Conservation (phyloP, 176 grass and related monocot species). For the Zoysia pacifica region DNA sequence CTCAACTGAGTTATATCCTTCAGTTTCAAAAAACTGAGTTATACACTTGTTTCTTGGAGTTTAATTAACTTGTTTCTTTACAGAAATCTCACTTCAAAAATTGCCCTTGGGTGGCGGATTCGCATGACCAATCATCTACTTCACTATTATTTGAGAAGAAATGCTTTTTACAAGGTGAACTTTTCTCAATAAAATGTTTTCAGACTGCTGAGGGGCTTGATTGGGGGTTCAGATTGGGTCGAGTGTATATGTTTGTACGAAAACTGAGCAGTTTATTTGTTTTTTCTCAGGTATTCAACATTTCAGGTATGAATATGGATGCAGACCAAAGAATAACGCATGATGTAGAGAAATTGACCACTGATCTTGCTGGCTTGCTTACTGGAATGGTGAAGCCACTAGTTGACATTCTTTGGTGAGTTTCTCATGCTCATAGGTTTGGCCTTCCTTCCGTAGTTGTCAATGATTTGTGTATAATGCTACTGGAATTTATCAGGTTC, state of each 20-base stretch:
- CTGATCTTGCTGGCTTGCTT: slow-evolving; percentile 87
- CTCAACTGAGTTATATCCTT: background rate
- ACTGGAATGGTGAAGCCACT: slow-evolving; percentile 97
- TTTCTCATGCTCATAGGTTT: slow-evolving; percentile 14
- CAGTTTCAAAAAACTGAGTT: background rate
- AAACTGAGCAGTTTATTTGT: background rate
- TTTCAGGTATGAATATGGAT: slow-evolving; percentile 75
- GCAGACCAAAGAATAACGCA: slow-evolving; percentile 97
- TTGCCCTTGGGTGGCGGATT: slow-evolving; percentile 97
- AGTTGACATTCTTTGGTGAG: slow-evolving; percentile 96
- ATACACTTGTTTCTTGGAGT: slow-evolving; percentile 14
- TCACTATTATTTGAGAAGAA: slow-evolving; percentile 84
- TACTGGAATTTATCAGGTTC: slow-evolving; percentile 67
- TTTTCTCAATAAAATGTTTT: background rate
- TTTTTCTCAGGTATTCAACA: slow-evolving; percentile 70
- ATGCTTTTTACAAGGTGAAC: slow-evolving; percentile 90
- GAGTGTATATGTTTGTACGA: slow-evolving; percentile 7
- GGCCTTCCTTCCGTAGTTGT: slow-evolving; percentile 13
- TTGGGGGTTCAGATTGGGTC: background rate
- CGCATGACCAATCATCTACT: slow-evolving; percentile 90
- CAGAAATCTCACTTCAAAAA: slow-evolving; percentile 84
- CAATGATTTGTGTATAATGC: slow-evolving; percentile 32
- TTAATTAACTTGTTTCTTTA: slow-evolving; percentile 38
- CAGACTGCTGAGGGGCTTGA: background rate
- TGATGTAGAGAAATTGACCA: slow-evolving; percentile 93